Base-by-base conservation (phyloP, 225 moss, liverwort and hornwort species). In the Polytrichum formosum region DNA sequence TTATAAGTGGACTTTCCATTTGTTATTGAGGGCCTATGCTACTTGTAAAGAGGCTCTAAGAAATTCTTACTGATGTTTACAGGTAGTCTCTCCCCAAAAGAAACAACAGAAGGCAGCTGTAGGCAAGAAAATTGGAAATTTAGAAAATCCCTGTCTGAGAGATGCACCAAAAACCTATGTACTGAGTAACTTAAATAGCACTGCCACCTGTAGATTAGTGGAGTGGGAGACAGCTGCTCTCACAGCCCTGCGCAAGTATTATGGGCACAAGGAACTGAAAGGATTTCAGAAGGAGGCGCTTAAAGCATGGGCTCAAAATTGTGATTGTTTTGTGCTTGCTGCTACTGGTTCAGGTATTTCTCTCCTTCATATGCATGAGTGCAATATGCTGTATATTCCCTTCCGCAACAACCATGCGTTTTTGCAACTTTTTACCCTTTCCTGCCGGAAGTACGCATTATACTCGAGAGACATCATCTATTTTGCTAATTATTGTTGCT, bases 261-360 rank as follows among this genome's bases (percentile, higher is more conserved):
- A 86, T 65, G 92, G 90, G 27, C 75, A 83, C 75, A 83, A 78
- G 61, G 67, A 72, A 68, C 66, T 92, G 71, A 91, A 92, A 79
- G 27, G 22, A 23, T 92, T 92, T 66, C 90, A 91, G 74, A 84
- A 78, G 73, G 87, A 90, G 71, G 88, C 87, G 21, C 77, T 92
- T 70, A 86, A 87, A 82, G 90, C 87, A 53, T 92, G 92, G 92
- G 87, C 81, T 55, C 84, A 79, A 76, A 90, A 90, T 67, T 84
- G 88, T 64, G 90, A 92, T 66, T 89, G 87, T 76, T 91, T 92
- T 58, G 80, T 92, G 71, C 90, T 92, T 85, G 88, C 90, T 84
- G 88, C 92, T 74, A 90, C 92, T 70, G 88, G 90, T 66, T 92
- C 86, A 74, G 90, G 90, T 92, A 84, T 70, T 61, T 25, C 28